A percentile compares a stretch with the other conserved stretches of the same genome.
Evolutionary conservation across 169 alveolate genomes (phyloP).

Genomic region (Plasmodium knowlesi): DNA sequence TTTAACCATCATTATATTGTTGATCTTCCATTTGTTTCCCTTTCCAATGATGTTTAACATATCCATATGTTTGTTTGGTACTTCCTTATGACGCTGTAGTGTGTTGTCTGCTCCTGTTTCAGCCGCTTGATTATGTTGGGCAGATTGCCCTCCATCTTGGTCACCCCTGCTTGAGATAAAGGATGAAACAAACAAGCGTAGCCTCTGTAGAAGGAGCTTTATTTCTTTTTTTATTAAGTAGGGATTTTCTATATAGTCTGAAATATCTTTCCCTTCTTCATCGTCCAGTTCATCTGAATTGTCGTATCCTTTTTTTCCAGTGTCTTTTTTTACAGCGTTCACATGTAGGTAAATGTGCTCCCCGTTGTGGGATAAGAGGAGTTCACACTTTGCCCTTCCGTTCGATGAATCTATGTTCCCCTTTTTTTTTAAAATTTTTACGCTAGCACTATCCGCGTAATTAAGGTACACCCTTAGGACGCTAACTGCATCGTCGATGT

Average conservation of each 20-base stretch:
- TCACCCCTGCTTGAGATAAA: constrained; percentile 11
- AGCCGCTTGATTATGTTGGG: not conserved
- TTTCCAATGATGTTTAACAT: constrained; percentile 3
- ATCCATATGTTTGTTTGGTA: constrained; percentile 5
- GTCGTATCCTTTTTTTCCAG: not conserved
- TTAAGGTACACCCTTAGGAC: constrained; percentile 34
- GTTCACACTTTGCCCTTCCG: constrained; percentile 60
- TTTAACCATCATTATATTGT: constrained; percentile 46
- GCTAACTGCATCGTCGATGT: constrained; percentile 24
- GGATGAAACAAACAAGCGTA: constrained; percentile 24
- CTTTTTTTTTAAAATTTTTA: constrained; percentile 36
- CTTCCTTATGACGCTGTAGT: not conserved
- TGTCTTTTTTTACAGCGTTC: constrained; percentile 21
- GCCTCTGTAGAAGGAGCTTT: constrained; percentile 17
- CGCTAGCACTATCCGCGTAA: constrained; percentile 5
- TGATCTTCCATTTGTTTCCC: constrained; percentile 43
- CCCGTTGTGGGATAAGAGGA: constrained; percentile 3
- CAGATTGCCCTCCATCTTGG: not conserved
- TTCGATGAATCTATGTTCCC: constrained; percentile 70
- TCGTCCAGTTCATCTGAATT: not conserved
- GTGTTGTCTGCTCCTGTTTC: not conserved
- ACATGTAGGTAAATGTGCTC: constrained; percentile 32
- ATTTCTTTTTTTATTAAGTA: constrained; percentile 56
- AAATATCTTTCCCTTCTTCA: constrained; percentile 52
- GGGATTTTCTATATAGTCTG: constrained; percentile 60